Conservation (phyloP, 306 rosid species). For the Amphicarpaea edgeworthii region DNA sequence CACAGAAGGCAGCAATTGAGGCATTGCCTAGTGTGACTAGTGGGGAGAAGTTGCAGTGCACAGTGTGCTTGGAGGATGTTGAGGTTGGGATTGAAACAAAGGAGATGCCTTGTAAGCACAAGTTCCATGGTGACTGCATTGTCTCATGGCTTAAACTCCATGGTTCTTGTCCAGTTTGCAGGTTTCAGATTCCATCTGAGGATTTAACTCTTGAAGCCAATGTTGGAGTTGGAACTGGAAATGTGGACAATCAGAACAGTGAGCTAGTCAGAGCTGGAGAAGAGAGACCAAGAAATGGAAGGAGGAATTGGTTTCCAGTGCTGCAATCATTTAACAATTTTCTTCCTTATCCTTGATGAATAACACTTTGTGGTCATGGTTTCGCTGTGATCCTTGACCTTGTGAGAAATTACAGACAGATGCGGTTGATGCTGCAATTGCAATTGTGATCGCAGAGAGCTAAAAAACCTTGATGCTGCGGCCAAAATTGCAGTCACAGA, state of each 20-base stretch:
- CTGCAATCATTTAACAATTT: constrained; percentile 67
- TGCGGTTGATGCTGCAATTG: neutral
- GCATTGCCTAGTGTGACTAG: constrained; percentile 64
- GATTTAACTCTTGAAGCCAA: constrained; percentile 52
- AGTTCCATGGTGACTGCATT: constrained; percentile 73
- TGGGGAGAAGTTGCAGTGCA: constrained; percentile 65
- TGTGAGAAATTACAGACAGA: neutral
- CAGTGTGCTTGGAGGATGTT: constrained; percentile 82
- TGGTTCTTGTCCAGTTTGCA: constrained; percentile 87
- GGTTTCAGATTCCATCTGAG: constrained; percentile 73
- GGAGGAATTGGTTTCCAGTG: constrained; percentile 68
- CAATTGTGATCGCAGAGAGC: neutral
- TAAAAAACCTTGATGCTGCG: neutral
- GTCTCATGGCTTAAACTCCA: constrained; percentile 82
- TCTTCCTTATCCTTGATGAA: constrained; percentile 60
- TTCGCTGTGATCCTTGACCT: neutral
- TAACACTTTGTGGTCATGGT: neutral
- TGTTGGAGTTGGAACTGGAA: constrained; percentile 21
- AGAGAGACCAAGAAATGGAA: constrained; percentile 59
- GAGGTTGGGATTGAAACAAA: constrained; percentile 66
- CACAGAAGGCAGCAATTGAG: constrained; percentile 72
- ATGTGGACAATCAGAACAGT: constrained; percentile 32
- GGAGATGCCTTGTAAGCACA: constrained; percentile 90
- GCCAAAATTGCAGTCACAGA: neutral
- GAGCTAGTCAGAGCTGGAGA: constrained; percentile 50